A percentile compares a stretch with the other conserved stretches of the same genome.
These are phyloP conservation scores for Knufia petricola DNA, from an alignment of 2,329 filamentous ascomycete species.

Conservation along the genomic window DNA sequence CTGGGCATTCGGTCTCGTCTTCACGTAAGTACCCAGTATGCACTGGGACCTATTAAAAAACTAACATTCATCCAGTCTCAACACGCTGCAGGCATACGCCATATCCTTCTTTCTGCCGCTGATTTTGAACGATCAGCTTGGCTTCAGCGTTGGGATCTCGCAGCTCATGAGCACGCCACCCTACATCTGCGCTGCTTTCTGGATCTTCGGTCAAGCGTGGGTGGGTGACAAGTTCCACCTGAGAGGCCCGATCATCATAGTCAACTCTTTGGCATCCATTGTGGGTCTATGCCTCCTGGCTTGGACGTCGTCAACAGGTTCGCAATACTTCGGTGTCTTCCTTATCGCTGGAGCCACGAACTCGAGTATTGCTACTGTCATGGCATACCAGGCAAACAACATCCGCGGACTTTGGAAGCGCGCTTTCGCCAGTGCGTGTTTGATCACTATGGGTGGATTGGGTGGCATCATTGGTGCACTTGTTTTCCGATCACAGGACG, in stretches of 20 bases:
- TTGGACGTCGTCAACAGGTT: slow-evolving; percentile 35
- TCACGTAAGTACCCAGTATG: no score
- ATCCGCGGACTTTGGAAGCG: slow-evolving; percentile 37
- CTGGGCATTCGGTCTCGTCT: slow-evolving; percentile 45
- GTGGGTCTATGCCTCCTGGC: neutral
- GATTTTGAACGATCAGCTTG: slow-evolving; percentile 24
- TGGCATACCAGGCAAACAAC: slow-evolving; percentile 78
- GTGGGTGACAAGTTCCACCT: slow-evolving; percentile 24
- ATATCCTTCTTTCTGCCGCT: slow-evolving; percentile 13
- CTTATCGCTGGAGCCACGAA: slow-evolving; percentile 64
- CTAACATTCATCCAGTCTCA: no score
- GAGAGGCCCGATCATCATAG: slow-evolving; percentile 23
- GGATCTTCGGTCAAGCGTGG: slow-evolving; percentile 21
- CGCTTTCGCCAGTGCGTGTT: neutral
- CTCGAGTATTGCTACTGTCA: slow-evolving; percentile 61
- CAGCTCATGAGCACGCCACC: slow-evolving; percentile 26
- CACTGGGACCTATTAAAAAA: no score
- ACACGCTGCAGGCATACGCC: slow-evolving; percentile 28
- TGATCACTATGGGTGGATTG: neutral
- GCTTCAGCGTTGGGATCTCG: slow-evolving; percentile 21
- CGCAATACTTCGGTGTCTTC: slow-evolving; percentile 65
- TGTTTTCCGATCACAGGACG: no score
- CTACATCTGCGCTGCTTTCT: slow-evolving; percentile 21
- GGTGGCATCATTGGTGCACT: no score
- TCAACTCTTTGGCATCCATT: slow-evolving; percentile 15